phyloP scores from a whole-genome alignment of 2,329 filamentous ascomycete species.

The Botryotinia globosa region DNA sequence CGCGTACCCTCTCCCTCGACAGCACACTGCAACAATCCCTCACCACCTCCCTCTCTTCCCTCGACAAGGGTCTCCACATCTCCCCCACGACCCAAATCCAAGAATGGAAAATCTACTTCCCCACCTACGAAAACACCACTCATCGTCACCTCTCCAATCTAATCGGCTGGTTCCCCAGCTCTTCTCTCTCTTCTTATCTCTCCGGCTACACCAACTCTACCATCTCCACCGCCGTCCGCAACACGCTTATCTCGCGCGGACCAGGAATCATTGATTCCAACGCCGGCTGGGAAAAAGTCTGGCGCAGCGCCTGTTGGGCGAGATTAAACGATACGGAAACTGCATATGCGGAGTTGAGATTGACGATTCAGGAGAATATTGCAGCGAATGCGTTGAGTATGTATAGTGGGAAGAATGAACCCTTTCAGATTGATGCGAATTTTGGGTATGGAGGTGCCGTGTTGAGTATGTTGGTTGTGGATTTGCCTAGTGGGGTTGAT shows the following conservation, averaged over 20 bases:
- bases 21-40: constrained; percentile 40
- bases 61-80: constrained; percentile 52
- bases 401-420: constrained; percentile 46
- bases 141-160: constrained; percentile 56
- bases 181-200: constrained; percentile 45
- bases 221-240: constrained; percentile 46
- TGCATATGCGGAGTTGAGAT: constrained; percentile 49
- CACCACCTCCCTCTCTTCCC: constrained; percentile 42
- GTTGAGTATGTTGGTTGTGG: constrained; percentile 51
- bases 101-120: constrained; percentile 50
- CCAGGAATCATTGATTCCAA: constrained; percentile 50
- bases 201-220: constrained; percentile 44
- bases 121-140: constrained; percentile 40
- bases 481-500: constrained; percentile 41
- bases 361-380: constrained; percentile 50
- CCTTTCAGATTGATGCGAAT: constrained; percentile 61
- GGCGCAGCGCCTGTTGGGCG: constrained; percentile 56
- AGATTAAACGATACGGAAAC: constrained; percentile 49
- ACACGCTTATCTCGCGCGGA: constrained; percentile 48
- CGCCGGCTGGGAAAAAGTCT: constrained; percentile 57
- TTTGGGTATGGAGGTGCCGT: constrained; percentile 51
- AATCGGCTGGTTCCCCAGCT: constrained; percentile 55
- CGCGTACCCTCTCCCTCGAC: constrained; percentile 26
- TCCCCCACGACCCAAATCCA: constrained; percentile 45
- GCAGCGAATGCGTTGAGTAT: constrained; percentile 51